Conservation (phyloP, 2,329 filamentous ascomycete species). For the Basipetospora chlamydospora region DNA sequence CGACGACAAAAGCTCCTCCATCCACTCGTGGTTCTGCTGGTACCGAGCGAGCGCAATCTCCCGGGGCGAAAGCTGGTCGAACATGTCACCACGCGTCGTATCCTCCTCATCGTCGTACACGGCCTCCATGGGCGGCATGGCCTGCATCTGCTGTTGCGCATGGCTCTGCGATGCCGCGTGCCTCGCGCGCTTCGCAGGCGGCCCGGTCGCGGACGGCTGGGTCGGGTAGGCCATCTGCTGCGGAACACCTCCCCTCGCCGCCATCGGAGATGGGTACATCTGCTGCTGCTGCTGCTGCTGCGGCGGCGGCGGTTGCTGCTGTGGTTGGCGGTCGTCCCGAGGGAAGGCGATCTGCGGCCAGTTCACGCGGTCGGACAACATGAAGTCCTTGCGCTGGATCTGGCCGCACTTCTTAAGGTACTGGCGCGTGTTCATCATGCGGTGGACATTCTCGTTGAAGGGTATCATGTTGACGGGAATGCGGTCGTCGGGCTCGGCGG, state of each 20-base stretch:
- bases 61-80: slow-evolving; percentile 77
- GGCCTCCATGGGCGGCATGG: slow-evolving; percentile 27
- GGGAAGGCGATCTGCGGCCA: slow-evolving; percentile 78
- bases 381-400: slow-evolving; percentile 82
- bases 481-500: slow-evolving; percentile 58
- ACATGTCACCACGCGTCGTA: slow-evolving; percentile 69
- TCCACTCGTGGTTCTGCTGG: slow-evolving; percentile 94
- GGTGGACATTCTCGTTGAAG: slow-evolving; percentile 44
- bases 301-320: too few relatives aligned
- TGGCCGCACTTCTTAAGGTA: slow-evolving; percentile 63
- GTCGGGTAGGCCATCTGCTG: slow-evolving; percentile 50
- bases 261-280: slow-evolving; percentile 31
- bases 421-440: slow-evolving; percentile 44
- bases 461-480: slow-evolving; percentile 55
- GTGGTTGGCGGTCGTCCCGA: slow-evolving; percentile 30
- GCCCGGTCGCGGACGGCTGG: slow-evolving; percentile 31
- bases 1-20: slow-evolving; percentile 91
- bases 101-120: slow-evolving; percentile 80
- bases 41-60: slow-evolving; percentile 82
- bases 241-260: slow-evolving; percentile 34
- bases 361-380: slow-evolving; percentile 76
- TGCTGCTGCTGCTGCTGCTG: too few relatives aligned
- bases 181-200: slow-evolving; percentile 40
- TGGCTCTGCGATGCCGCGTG: slow-evolving; percentile 23
- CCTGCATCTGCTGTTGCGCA: slow-evolving; percentile 11